phyloP scores from a whole-genome alignment of 1,284 basidiomycete species.

The Boletus smithii region DNA sequence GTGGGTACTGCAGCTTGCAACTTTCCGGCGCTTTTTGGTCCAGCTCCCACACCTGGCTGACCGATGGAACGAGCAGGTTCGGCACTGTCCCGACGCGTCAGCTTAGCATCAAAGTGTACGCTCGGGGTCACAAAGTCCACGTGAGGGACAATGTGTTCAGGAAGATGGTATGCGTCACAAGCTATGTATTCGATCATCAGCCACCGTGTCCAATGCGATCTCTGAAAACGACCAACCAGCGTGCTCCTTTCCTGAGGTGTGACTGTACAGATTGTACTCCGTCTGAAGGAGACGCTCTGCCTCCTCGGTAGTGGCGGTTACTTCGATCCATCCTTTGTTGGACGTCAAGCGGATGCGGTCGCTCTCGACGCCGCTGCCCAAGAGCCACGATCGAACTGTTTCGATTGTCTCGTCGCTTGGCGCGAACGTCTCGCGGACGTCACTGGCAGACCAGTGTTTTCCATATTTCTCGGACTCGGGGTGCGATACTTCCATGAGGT shows the following conservation, averaged over 20 bases:
- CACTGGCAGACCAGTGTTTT: constrained; percentile 40
- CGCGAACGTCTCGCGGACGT: constrained; percentile 39
- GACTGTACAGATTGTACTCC: constrained; percentile 34
- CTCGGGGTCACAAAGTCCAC: constrained; percentile 29
- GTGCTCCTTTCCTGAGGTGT: constrained; percentile 39
- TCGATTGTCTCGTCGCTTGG: constrained; percentile 37
- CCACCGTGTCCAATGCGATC: constrained; percentile 9
- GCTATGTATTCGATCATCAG: constrained; percentile 17
- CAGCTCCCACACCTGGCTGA: constrained; percentile 10
- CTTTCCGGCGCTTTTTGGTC: constrained; percentile 26
- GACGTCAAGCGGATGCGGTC: constrained; percentile 32
- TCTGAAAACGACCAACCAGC: constrained; percentile 31
- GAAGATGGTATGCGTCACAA: constrained; percentile 30
- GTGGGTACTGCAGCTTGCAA: constrained; percentile 2
- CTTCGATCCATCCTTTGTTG: constrained; percentile 43
- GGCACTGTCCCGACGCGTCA: constrained; percentile 14
- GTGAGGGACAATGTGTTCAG: constrained; percentile 28
- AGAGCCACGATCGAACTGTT: constrained; percentile 40
- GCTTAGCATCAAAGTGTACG: constrained; percentile 26
- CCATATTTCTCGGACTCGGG: constrained; percentile 43
- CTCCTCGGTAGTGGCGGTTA: constrained; percentile 39
- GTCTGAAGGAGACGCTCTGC: constrained; percentile 35
- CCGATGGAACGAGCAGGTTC: constrained; percentile 10
- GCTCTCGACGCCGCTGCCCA: constrained; percentile 32
- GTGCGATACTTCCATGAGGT: constrained; percentile 42